These are phyloP conservation scores for Gracilaria domingensis DNA, from an alignment of 23 red algal genomes.

Conservation along the genomic window DNA sequence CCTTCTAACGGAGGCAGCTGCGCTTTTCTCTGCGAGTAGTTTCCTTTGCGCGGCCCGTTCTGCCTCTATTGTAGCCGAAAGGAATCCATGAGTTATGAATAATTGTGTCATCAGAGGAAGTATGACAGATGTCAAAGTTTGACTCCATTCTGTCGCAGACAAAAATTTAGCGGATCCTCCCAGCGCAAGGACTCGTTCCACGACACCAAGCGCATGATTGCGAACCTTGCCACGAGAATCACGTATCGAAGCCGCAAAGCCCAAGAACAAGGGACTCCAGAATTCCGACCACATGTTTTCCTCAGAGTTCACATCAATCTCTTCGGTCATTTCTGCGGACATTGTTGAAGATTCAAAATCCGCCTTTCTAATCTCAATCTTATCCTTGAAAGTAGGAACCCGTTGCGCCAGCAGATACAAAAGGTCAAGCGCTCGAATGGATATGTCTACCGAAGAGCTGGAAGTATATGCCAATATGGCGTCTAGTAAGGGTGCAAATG, in stretches of 20 bases:
- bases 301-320: not conserved
- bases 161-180: constrained; percentile 56
- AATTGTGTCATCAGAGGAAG: constrained; percentile 72
- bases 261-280: constrained; percentile 65
- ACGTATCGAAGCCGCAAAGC: constrained; percentile 51
- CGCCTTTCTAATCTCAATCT: not conserved
- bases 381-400: constrained; percentile 43
- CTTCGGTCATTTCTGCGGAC: not conserved
- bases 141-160: constrained; percentile 60
- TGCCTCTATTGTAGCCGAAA: constrained; percentile 63
- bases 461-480: constrained; percentile 85
- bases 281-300: constrained; percentile 65
- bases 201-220: constrained; percentile 50
- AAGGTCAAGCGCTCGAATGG: constrained; percentile 63
- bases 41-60: constrained; percentile 66
- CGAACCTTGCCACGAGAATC: constrained; percentile 64
- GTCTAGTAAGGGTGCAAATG: constrained; percentile 83
- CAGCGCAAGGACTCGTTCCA: constrained; percentile 75
- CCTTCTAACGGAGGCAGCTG: constrained; percentile 27
- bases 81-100: constrained; percentile 57
- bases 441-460: constrained; percentile 54
- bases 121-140: constrained; percentile 55
- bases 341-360: not conserved
- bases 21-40: constrained; percentile 41
- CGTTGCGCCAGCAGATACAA: constrained; percentile 45